phyloP scores from a whole-genome alignment of 345 rosid species.

The Sapria himalayana region DNA sequence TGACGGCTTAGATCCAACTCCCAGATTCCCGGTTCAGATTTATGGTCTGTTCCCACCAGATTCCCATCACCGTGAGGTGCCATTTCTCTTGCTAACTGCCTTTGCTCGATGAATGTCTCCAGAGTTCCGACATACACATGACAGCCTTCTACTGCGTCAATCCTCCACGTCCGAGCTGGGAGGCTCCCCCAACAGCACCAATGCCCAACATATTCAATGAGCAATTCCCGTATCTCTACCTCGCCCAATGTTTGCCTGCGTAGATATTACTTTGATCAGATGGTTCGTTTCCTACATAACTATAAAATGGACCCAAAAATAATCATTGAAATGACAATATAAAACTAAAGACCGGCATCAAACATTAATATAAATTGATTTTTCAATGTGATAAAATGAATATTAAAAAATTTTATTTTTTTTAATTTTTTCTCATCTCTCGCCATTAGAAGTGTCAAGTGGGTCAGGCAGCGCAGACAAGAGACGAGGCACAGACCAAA shows the following conservation, averaged over 20 bases:
- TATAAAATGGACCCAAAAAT: no score
- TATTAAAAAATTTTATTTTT: no score
- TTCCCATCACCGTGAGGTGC: constrained; percentile 34
- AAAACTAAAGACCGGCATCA: no score
- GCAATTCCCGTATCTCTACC: constrained; percentile 77
- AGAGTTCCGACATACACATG: constrained; percentile 87
- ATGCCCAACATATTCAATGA: constrained; percentile 83
- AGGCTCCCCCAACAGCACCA: constrained; percentile 98
- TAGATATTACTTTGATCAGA: constrained; percentile 2
- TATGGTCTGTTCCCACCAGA: constrained; percentile 29
- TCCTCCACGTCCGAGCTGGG: constrained; percentile 94
- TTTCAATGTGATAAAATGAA: no score
- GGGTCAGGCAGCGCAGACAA: no score
- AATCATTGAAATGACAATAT: no score
- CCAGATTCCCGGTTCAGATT: constrained; percentile 46
- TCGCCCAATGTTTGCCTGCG: constrained; percentile 72
- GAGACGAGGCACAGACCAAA: no score
- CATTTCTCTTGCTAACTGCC: constrained; percentile 50
- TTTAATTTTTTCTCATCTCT: no score
- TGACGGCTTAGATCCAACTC: constrained; percentile 61
- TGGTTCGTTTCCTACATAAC: no score
- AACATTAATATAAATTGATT: no score
- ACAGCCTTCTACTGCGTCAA: constrained; percentile 71
- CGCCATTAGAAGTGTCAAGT: no score
- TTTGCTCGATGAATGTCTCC: constrained; percentile 76